phyloP scores from a whole-genome alignment of 371 early-diverging fungal genomes.

The Rhizopus arrhizus region DNA sequence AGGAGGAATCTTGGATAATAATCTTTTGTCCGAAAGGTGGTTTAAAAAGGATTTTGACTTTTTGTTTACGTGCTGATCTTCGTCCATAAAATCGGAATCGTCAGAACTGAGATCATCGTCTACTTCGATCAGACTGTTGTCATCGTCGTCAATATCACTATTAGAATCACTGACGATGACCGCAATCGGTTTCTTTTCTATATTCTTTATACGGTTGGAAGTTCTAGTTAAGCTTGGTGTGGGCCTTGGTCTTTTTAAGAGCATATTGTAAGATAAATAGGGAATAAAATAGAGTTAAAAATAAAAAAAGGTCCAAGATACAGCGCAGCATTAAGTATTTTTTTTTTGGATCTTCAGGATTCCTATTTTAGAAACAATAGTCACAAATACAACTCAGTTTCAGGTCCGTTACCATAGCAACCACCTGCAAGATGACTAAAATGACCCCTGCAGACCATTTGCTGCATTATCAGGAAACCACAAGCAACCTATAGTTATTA shows the following conservation, averaged over 20 bases:
- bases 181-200: neutral
- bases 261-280: neutral
- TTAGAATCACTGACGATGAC: neutral
- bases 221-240: conserved; percentile 2
- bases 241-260: neutral
- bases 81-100: conserved; percentile 35
- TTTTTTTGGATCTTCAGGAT: neutral
- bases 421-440: too few relatives aligned
- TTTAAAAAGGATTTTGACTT: conserved; percentile 8
- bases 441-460: too few relatives aligned
- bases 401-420: too few relatives aligned
- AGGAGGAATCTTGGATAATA: conserved; percentile 18
- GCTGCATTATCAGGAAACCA: too few relatives aligned
- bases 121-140: neutral
- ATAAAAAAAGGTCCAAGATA: neutral
- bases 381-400: neutral
- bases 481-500: too few relatives aligned
- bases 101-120: conserved; percentile 19
- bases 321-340: too few relatives aligned
- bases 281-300: neutral
- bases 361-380: conserved; percentile 1
- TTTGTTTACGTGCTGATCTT: conserved; percentile 14
- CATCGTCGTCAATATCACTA: neutral
- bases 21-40: conserved; percentile 18
- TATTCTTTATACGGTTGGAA: neutral